Percentiles rank a stretch among this genome's conserved stretches.
Evolutionary conservation across 768 basidiomycete species (phyloP).

Genomic region (Phaeotremella skinneri): DNA sequence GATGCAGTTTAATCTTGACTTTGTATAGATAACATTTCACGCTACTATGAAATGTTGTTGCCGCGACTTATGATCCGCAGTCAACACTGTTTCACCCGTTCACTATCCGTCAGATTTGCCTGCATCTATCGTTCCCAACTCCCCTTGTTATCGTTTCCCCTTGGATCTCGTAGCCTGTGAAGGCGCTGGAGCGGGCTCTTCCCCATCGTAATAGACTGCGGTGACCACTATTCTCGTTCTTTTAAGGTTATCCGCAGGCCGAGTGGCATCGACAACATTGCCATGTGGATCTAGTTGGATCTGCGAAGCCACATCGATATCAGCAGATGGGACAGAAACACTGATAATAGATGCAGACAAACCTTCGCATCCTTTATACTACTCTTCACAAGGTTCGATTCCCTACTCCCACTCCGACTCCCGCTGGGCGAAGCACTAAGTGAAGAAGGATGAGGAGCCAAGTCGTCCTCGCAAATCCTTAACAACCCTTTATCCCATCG

Average conservation of each 20-base stretch:
- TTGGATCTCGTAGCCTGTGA: conserved; percentile 12
- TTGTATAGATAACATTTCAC: too few species aligned
- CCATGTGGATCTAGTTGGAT: conserved; percentile 45
- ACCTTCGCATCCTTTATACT: conserved; percentile 21
- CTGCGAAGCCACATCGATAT: conserved; percentile 12
- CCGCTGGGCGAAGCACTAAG: too few species aligned
- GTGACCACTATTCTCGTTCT: conserved; percentile 32
- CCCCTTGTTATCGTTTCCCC: conserved; percentile 11
- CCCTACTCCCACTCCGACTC: neutral
- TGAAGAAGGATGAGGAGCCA: neutral
- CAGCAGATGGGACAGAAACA: neutral
- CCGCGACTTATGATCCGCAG: too few species aligned
- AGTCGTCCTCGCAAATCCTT: conserved; percentile 35
- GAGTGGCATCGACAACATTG: conserved; percentile 33
- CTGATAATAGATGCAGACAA: neutral
- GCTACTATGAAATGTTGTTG: too few species aligned
- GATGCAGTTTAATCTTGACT: too few species aligned
- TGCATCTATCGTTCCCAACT: too few species aligned
- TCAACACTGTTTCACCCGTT: too few species aligned
- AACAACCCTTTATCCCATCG: conserved; percentile 50
- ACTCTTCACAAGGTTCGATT: conserved; percentile 14
- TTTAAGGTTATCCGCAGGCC: conserved; percentile 36
- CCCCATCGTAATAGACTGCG: conserved; percentile 46
- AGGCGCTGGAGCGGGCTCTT: conserved; percentile 35
- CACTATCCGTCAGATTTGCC: too few species aligned